Evolutionary conservation across 768 basidiomycete genomes (phyloP).

Genomic region (Boletus pseudopeckii): DNA sequence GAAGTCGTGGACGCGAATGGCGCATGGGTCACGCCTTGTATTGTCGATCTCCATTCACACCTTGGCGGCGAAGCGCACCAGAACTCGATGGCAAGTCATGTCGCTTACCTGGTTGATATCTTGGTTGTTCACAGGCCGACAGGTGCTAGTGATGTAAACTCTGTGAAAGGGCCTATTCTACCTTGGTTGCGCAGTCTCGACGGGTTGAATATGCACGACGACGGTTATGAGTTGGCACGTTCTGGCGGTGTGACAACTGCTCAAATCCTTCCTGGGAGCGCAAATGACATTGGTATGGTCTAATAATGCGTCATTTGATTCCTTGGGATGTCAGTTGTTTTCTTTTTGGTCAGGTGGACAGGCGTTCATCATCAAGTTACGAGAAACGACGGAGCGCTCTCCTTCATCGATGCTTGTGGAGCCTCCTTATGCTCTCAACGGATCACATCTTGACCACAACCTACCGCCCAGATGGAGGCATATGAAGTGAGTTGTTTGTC

Average conservation of each 20-base stretch:
- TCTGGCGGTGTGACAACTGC: slow-evolving; percentile 48
- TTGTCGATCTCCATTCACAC: slow-evolving; percentile 49
- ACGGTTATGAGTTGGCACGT: slow-evolving; percentile 37
- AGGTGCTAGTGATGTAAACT: slow-evolving; percentile 57
- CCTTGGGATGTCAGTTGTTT: background rate
- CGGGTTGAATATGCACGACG: slow-evolving; percentile 45
- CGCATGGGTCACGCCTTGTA: slow-evolving; percentile 80
- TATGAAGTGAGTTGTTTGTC: slow-evolving; percentile 22
- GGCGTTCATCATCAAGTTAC: slow-evolving; percentile 49
- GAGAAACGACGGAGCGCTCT: slow-evolving; percentile 45
- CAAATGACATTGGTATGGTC: slow-evolving; percentile 20
- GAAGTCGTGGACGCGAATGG: slow-evolving; percentile 61
- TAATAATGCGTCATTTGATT: background rate
- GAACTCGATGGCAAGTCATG: slow-evolving; percentile 25
- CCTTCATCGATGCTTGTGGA: slow-evolving; percentile 48
- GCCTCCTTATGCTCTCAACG: slow-evolving; percentile 43
- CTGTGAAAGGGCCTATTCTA: slow-evolving; percentile 51
- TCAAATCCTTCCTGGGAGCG: slow-evolving; percentile 48
- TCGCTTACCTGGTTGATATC: background rate
- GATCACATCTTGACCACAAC: slow-evolving; percentile 14
- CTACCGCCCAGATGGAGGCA: slow-evolving; percentile 27
- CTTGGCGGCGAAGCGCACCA: slow-evolving; percentile 38
- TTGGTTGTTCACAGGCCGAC: background rate
- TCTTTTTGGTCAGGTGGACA: slow-evolving; percentile 38
- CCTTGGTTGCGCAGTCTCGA: slow-evolving; percentile 58